These are phyloP conservation scores for Mediolabrus comicus DNA, from an alignment of 108 stramenopile species.

Conservation along the genomic window DNA sequence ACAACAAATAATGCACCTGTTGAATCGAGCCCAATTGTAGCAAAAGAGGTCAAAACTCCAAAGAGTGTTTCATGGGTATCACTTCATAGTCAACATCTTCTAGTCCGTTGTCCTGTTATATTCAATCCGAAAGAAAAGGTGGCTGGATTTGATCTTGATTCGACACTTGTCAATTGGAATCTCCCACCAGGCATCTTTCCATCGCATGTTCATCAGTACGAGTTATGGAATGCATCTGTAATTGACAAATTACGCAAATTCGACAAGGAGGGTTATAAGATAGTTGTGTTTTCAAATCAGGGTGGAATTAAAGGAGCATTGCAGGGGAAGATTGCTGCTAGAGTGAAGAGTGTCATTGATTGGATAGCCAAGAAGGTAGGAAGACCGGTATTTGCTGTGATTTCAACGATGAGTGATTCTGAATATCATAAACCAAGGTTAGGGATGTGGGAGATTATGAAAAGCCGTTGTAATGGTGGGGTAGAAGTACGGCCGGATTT, in stretches of 20 bases:
- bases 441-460: constrained; percentile 66
- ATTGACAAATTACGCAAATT: constrained; percentile 50
- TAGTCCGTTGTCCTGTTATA: constrained; percentile 13
- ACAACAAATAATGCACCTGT: not conserved
- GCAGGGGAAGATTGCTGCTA: constrained; percentile 67
- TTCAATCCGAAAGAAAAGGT: constrained; percentile 40
- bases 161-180: constrained; percentile 69
- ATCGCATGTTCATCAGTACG: constrained; percentile 56
- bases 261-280: constrained; percentile 55
- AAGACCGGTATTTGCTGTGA: constrained; percentile 66
- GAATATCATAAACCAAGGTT: constrained; percentile 76
- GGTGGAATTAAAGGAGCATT: constrained; percentile 68
- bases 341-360: constrained; percentile 62
- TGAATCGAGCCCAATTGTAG: constrained; percentile 22
- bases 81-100: constrained; percentile 35
- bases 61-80: constrained; percentile 24
- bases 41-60: constrained; percentile 10
- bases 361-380: constrained; percentile 63
- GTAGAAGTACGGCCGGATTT: constrained; percentile 41
- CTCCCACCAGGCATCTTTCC: constrained; percentile 51
- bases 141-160: constrained; percentile 84
- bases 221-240: constrained; percentile 63
- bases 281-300: constrained; percentile 80
- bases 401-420: constrained; percentile 53
- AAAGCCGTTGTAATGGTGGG: constrained; percentile 40